phyloP scores from a whole-genome alignment of 306 rosid species.

The Casuarina glauca region DNA sequence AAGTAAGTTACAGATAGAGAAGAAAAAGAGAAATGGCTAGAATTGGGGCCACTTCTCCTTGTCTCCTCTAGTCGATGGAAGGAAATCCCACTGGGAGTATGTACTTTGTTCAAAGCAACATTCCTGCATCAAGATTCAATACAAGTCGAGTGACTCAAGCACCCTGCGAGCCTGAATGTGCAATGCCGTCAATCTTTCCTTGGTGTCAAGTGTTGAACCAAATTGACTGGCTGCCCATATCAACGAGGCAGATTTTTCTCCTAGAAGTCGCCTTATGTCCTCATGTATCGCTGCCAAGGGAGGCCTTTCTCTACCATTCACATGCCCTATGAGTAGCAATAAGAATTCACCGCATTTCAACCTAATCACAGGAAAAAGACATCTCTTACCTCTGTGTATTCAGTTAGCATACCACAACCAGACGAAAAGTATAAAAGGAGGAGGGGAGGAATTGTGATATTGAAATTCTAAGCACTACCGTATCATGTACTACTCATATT shows the following conservation, averaged over 20 bases:
- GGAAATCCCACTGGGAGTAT: constrained; percentile 2
- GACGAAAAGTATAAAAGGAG: not conserved
- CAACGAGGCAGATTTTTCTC: constrained; percentile 93
- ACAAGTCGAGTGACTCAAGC: constrained; percentile 15
- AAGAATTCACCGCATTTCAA: constrained; percentile 94
- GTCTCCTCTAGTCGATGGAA: constrained; percentile 6
- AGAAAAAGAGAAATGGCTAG: not conserved
- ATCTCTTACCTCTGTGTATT: constrained; percentile 1
- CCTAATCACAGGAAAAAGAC: constrained; percentile 42
- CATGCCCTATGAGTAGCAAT: constrained; percentile 84
- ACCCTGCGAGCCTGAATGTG: constrained; percentile 69
- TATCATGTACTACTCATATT: not conserved
- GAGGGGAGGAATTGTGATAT: not conserved
- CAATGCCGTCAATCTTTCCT: constrained; percentile 53
- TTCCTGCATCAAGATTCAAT: not conserved
- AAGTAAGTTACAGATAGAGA: not conserved
- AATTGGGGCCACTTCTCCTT: constrained; percentile 17
- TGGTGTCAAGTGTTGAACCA: constrained; percentile 84
- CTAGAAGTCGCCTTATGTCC: constrained; percentile 76
- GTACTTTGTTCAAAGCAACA: not conserved
- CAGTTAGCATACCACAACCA: not conserved
- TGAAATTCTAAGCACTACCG: not conserved
- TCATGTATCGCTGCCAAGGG: constrained; percentile 83
- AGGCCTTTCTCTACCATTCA: constrained; percentile 67
- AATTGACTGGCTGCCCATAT: constrained; percentile 98